Percentiles rank a stretch among this genome's conserved stretches.
These are phyloP conservation scores for Paecilomyces fulvus DNA, from an alignment of 2,329 filamentous ascomycete species.

Conservation along the genomic window DNA sequence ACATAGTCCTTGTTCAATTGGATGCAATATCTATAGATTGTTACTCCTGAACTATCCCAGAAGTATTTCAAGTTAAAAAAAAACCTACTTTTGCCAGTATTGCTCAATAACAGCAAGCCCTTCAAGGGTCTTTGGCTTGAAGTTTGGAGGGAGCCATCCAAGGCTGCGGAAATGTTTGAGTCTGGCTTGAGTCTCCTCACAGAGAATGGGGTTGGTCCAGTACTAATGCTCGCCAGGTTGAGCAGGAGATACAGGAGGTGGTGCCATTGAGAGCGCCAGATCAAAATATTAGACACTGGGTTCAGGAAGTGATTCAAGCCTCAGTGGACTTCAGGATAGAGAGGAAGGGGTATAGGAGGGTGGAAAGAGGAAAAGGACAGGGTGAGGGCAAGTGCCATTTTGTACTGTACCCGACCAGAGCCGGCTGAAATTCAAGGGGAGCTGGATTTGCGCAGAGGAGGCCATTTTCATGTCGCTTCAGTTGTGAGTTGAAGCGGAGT, in stretches of 20 bases:
- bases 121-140: constrained; percentile 16
- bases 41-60: background rate
- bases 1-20: constrained; percentile 15
- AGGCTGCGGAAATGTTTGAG: constrained; percentile 14
- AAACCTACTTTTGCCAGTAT: constrained; percentile 11
- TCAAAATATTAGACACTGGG: background rate
- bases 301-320: background rate
- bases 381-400: no score
- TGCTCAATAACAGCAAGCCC: constrained; percentile 14
- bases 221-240: constrained; percentile 13
- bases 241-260: constrained; percentile 2
- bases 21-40: constrained; percentile 15
- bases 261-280: constrained; percentile 4
- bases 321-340: background rate
- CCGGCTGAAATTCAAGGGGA: background rate
- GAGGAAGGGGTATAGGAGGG: background rate
- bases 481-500: no score
- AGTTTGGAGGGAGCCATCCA: constrained; percentile 17
- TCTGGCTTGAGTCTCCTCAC: constrained; percentile 16
- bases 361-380: no score
- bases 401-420: no score
- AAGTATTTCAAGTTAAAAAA: background rate
- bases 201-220: constrained; percentile 18
- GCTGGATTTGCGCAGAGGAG: constrained; percentile 1
- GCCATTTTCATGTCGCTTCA: background rate